phyloP scores from a whole-genome alignment of 371 early-diverging fungal genomes.

The Aphelidium insulamus region DNA sequence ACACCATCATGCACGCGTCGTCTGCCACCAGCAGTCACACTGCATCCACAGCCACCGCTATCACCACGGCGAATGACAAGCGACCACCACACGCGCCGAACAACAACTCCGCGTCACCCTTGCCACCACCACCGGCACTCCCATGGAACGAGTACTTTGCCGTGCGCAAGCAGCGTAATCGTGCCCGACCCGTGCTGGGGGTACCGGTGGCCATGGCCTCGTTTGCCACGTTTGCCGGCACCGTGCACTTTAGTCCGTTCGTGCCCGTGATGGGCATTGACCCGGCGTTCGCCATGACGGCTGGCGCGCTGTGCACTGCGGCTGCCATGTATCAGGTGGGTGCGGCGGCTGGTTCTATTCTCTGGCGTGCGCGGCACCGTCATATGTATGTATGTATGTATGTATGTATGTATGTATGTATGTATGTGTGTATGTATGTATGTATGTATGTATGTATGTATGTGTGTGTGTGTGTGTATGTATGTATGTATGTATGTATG shows the following conservation, averaged over 20 bases:
- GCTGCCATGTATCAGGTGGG: background rate
- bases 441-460: background rate
- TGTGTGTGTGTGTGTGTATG: background rate
- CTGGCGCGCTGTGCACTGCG: background rate
- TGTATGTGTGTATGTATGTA: background rate
- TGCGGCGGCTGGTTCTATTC: background rate
- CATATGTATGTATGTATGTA: background rate
- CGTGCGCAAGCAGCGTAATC: constrained; percentile 39
- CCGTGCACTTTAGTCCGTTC: constrained; percentile 33
- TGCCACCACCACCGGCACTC: no score
- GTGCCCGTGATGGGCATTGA: constrained; percentile 51
- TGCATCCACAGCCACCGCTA: no score
- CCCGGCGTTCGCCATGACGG: constrained; percentile 27
- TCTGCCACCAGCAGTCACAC: no score
- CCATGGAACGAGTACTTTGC: constrained; percentile 66
- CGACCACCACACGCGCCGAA: no score
- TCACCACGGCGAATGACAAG: no score
- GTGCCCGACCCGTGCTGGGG: no score
- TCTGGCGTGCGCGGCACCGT: background rate
- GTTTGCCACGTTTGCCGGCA: constrained; percentile 28
- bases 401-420: background rate
- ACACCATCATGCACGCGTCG: no score
- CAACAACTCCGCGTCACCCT: no score
- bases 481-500: background rate
- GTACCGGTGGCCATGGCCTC: constrained; percentile 41